phyloP scores from a whole-genome alignment of 805 yeast species.

The Kuraishia floccosa region DNA sequence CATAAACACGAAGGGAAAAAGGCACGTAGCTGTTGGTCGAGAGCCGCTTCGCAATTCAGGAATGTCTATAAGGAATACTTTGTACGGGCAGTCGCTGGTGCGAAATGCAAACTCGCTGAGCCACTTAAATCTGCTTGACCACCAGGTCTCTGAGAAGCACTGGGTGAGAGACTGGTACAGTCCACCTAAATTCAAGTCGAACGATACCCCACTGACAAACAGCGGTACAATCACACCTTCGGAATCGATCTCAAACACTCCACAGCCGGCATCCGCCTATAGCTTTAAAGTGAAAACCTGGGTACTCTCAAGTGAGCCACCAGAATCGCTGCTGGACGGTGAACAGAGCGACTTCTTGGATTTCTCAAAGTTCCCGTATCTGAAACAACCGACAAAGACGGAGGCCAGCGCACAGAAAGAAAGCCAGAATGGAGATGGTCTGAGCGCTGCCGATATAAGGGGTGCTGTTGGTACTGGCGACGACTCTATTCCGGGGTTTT shows the following conservation, averaged over 20 bases:
- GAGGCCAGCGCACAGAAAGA: constrained; percentile 4
- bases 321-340: constrained; percentile 7
- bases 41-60: too few relatives aligned
- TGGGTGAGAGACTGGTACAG: constrained; percentile 21
- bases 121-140: constrained; percentile 7
- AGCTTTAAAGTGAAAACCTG: constrained; percentile 21
- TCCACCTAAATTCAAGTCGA: constrained; percentile 15
- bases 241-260: constrained; percentile 13
- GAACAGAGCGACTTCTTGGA: constrained; percentile 25
- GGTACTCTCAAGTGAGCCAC: constrained; percentile 10
- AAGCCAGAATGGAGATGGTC: constrained; percentile 10
- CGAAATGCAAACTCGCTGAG: constrained; percentile 13
- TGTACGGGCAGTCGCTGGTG: constrained; percentile 20
- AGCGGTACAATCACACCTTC: constrained; percentile 3
- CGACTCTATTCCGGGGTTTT: constrained; percentile 2
- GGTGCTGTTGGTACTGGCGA: constrained; percentile 4
- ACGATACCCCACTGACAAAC: constrained; percentile 2
- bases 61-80: constrained; percentile 21
- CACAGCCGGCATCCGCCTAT: constrained; percentile 14
- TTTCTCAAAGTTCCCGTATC: constrained; percentile 20
- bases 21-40: too few relatives aligned
- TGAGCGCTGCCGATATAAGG: constrained; percentile 21
- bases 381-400: constrained; percentile 9
- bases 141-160: constrained; percentile 11
- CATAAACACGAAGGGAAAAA: too few relatives aligned